Evolutionary conservation across 75 land plant species (phyloP), one percentile per base, ranked within the genome.

Genomic region (Picea glauca): DNA sequence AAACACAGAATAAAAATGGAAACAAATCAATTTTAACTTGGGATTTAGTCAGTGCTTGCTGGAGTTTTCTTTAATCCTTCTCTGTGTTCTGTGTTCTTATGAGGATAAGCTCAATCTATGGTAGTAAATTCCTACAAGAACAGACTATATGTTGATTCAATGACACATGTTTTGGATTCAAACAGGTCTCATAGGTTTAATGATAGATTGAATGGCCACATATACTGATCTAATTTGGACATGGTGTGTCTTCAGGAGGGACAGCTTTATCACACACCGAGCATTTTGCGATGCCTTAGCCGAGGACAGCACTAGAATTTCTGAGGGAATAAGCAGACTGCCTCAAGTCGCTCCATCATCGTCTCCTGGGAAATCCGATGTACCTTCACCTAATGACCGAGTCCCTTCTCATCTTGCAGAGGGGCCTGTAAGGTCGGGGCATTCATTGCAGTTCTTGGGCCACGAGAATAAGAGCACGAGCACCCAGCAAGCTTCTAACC

Each of bases 261-360:
- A 88, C 72, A 88, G 90, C 72, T 88, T 88, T 64, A 84, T 88
- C 60, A 88, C 90, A 1, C 90, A 86, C 74, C 78, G 88, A 81
- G 90, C 90, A n/a, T 88, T 88, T 74, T 85, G 90, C 32, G 88
- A 88, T 78, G 87, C 90, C 38, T 31, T 86, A 59, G 78, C 90
- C 8, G 88, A 81, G 58, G 63, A 88, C 76, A 26, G 81, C 65
- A 76, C 64, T 68, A 14, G 78, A 63, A 46, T 21, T 72, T 62
- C 40, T 6, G 74, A 70, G 12, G 74, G 46, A 70, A 70, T 70
- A 21, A 70, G 11, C 74, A 35, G 20, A 13, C 74, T 40, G 13
- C 74, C 43, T 17, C 74, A 70, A 70, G 74, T 70, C 9, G 40
- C 54, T 20, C 35, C 40, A 17, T 33, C 70, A 17, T 70, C 23